Evolutionary conservation across 208 protist genomes (phyloP), one percentile per base, ranked within the genome.

Genomic region (Wallacemonas sp.): DNA sequence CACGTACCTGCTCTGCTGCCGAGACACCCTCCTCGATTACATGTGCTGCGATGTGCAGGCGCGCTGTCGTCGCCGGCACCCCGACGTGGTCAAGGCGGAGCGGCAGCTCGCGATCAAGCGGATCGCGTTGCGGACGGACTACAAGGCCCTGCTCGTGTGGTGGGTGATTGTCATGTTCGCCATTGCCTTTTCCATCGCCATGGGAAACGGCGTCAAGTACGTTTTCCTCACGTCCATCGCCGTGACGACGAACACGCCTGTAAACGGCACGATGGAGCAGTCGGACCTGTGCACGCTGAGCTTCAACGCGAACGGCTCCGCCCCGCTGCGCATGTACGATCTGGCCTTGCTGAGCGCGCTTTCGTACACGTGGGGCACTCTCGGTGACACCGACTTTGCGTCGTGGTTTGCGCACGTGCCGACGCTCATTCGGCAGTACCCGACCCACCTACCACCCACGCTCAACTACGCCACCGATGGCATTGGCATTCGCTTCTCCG

Each of bases 1-100:
- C 67, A 85, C 84, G 16, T 87, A 94, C 65, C 78, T 96, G 26
- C 85, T 81, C 61, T 96, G 87, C 72, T 96, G 91, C 77, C 72
- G 79, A 29, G 67, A 89, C 67, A 44, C 78, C 18, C n/a, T 93
- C 16, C 67, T 93, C 18, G 68, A 87, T 65, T 89, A 82, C 71
- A 46, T 94, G 32, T 94, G 91, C 69, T 85, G 66, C 63, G 82
- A 89, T 64, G 79, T 88, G 10, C 87, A 84, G 52, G 76, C 64
- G 28, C 61, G 76, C 72, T 94, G 92, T 74, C 79, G 81, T 45
- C 86, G 85, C 61, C 80, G 74, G 12, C 91, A 96, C 74, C 91
- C 91, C 28, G 74, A 93, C 57, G 73, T 94, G 29, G 70, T 77
- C 33, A 67, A 70, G 33, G 86, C 76, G n/a, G 82, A 94, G 66